Conservation (phyloP, 2,329 filamentous ascomycete species). For the Phialophora tarda region DNA sequence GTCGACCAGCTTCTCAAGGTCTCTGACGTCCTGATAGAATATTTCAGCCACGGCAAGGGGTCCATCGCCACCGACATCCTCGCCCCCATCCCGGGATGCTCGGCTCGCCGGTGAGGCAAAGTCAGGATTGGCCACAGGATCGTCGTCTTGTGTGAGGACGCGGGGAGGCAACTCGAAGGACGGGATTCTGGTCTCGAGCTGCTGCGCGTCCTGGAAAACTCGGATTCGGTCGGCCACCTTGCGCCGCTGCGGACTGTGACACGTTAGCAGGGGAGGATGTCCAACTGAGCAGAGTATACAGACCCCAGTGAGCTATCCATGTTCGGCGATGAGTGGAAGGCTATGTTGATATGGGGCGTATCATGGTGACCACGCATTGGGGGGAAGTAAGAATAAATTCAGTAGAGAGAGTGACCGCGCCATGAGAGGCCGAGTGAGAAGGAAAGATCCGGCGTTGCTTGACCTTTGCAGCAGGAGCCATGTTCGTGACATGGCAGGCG, state of each 20-base stretch:
- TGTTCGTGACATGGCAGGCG: not conserved
- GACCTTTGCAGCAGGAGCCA: conserved; percentile 6
- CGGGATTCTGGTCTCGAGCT: conserved; percentile 20
- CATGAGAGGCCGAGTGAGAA: not conserved
- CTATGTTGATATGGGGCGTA: conserved; percentile 23
- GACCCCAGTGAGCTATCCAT: conserved; percentile 32
- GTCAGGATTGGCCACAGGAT: conserved; percentile 15
- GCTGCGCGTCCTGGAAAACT: conserved; percentile 36
- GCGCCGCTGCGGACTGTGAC: conserved; percentile 30
- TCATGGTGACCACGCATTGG: conserved; percentile 15
- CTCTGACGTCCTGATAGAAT: conserved; percentile 4
- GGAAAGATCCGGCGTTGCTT: conserved; percentile 16
- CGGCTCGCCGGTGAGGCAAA: conserved; percentile 23
- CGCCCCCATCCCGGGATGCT: conserved; percentile 22
- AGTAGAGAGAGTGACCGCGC: conserved; percentile 2
- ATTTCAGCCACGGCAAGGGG: conserved; percentile 19
- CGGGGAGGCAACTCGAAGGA: conserved; percentile 22
- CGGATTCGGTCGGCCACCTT: conserved; percentile 39
- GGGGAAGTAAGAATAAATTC: not conserved
- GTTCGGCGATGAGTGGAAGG: conserved; percentile 25
- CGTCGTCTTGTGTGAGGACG: conserved; percentile 17
- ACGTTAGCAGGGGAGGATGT: conserved; percentile 14
- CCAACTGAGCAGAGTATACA: not conserved
- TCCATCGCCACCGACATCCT: conserved; percentile 27
- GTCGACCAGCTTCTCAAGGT: conserved; percentile 2